Conservation (phyloP, 2,329 filamentous ascomycete genomes). For the Cladosporium sp. region DNA sequence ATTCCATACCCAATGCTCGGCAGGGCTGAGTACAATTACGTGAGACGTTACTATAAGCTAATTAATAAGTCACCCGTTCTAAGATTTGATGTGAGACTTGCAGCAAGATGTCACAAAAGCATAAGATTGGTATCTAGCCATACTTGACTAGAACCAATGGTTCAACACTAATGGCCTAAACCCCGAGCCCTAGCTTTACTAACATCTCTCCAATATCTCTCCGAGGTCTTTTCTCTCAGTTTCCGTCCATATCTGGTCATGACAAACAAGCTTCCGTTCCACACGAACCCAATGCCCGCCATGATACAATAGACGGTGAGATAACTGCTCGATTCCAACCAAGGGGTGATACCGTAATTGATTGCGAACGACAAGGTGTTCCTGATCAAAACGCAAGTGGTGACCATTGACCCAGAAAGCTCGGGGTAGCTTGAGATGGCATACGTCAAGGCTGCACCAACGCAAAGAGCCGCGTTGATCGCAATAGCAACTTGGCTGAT, state of each 20-base stretch:
- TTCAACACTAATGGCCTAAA: constrained; percentile 1
- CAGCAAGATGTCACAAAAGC: no score
- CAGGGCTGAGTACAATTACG: no score
- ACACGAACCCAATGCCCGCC: constrained; percentile 40
- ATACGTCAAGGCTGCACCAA: constrained; percentile 39
- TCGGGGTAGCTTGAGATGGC: constrained; percentile 44
- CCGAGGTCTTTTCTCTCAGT: constrained; percentile 13
- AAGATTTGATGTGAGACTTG: no score
- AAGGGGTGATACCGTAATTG: constrained; percentile 46
- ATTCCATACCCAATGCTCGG: no score
- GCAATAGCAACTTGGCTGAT: constrained; percentile 38
- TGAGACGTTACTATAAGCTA: no score
- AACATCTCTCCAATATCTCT: constrained; percentile 16
- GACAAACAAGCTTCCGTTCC: constrained; percentile 31
- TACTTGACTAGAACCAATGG: no score
- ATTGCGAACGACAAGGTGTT: constrained; percentile 47
- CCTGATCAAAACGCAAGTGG: constrained; percentile 43
- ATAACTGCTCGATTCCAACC: constrained; percentile 38
- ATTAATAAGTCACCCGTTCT: no score
- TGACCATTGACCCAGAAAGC: constrained; percentile 41
- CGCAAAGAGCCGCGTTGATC: constrained; percentile 38
- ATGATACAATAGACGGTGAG: constrained; percentile 40
- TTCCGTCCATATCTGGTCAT: constrained; percentile 18
- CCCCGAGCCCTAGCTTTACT: constrained; percentile 1
- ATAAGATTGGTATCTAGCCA: no score